phyloP scores from a whole-genome alignment of 768 basidiomycete species.

The Mycena floridula region DNA sequence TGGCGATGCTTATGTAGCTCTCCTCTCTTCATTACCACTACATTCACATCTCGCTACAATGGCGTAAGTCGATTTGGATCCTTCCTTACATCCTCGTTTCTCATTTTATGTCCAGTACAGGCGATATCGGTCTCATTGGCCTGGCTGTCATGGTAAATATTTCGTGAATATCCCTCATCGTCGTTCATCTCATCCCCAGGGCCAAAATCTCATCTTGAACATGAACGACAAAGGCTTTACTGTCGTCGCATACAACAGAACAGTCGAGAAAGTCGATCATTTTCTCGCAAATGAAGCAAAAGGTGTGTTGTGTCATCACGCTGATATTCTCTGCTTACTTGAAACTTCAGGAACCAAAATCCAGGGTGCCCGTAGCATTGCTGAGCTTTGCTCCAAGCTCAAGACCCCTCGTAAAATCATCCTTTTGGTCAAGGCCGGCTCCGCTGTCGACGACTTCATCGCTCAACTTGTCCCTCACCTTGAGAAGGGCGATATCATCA shows the following conservation, averaged over 20 bases:
- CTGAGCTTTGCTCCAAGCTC: conserved; percentile 89
- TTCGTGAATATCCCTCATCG: conserved; percentile 11
- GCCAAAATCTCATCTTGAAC: conserved; percentile 95
- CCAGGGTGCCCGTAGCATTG: conserved; percentile 88
- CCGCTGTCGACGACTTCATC: conserved; percentile 96
- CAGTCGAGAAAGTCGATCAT: conserved; percentile 89
- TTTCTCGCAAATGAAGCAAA: conserved; percentile 98
- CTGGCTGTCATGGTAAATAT: conserved; percentile 91
- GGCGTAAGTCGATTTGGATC: not conserved
- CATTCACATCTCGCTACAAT: not conserved
- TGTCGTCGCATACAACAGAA: conserved; percentile 97
- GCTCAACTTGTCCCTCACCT: conserved; percentile 81
- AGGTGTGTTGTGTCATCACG: conserved; percentile 43
- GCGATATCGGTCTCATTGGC: conserved; percentile 98
- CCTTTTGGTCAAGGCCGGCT: conserved; percentile 96
- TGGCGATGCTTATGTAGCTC: conserved; percentile 25
- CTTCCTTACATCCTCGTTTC: not conserved
- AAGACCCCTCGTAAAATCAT: conserved; percentile 95
- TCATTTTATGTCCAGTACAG: conserved; percentile 39
- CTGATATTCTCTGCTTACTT: conserved; percentile 6
- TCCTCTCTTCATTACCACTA: conserved; percentile 1
- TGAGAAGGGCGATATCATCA: conserved; percentile 96
- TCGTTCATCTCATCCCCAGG: conserved; percentile 38
- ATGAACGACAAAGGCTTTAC: conserved; percentile 99
- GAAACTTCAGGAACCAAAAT: conserved; percentile 84